Conservation (phyloP, 2,329 filamentous ascomycete species). For the Fulvia fulva region DNA sequence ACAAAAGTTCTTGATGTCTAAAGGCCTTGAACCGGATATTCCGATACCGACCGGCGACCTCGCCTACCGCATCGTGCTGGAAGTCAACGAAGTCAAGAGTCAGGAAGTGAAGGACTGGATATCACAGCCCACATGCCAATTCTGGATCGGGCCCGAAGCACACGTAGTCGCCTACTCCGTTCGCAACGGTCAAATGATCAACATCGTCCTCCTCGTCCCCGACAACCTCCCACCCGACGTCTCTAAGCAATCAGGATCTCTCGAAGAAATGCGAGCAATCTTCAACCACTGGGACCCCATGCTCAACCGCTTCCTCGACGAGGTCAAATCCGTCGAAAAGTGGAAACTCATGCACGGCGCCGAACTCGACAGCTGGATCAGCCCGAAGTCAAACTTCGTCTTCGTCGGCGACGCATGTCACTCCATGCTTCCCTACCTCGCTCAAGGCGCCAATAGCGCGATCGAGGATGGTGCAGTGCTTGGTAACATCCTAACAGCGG, state of each 20-base stretch:
- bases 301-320: conserved; percentile 42
- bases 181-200: conserved; percentile 56
- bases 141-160: conserved; percentile 61
- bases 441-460: conserved; percentile 62
- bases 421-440: conserved; percentile 39
- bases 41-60: conserved; percentile 60
- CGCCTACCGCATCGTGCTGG: conserved; percentile 60
- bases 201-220: conserved; percentile 62
- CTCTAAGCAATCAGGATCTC: conserved; percentile 49
- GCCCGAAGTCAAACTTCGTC: conserved; percentile 48
- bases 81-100: conserved; percentile 50
- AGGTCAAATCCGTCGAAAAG: conserved; percentile 60
- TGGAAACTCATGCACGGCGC: conserved; percentile 63
- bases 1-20: conserved; percentile 44
- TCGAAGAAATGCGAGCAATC: conserved; percentile 58
- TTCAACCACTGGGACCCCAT: conserved; percentile 65
- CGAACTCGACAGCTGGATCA: conserved; percentile 55
- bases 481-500: conserved; percentile 52
- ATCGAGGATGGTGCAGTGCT: conserved; percentile 66
- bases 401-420: conserved; percentile 59
- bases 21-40: conserved; percentile 36
- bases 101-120: conserved; percentile 52
- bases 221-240: conserved; percentile 58
- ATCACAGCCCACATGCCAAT: conserved; percentile 50
- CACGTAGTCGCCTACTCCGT: conserved; percentile 63